Base-by-base conservation (phyloP, 2,329 filamentous ascomycete genomes). In the Epichloe hybrida region DNA sequence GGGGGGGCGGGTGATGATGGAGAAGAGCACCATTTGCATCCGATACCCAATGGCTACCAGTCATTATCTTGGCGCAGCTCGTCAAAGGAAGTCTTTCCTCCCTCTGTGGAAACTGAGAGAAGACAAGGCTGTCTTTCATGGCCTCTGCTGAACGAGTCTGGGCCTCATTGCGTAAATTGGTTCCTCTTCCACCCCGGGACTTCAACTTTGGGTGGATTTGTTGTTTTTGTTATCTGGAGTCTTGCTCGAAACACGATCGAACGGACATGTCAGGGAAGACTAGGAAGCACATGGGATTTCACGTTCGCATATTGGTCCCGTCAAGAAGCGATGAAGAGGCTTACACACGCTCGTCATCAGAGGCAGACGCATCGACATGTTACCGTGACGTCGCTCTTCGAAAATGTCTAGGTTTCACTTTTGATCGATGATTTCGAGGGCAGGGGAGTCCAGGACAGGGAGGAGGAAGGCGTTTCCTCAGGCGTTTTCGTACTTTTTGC, bases 31-130 rank as follows among this genome's bases (percentile, higher is more conserved):
- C 20, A 5, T 40, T 40, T 44, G 48, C 41, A 31, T 50, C 39
- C 36, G 48, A 50, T 50, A 50, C 35, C 35, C 48, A 44, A 44
- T 50, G 42, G 34, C 41, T 39, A 45, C 36, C 41, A 40, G 42
- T 40, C 48, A 35, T 45, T 45, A 21, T 38, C 39, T 13, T 44
- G 21, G 20, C 7, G 21, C n/a, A 31, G 48, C 20, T 38, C 15
- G 11, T 15, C 17, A 20, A 39, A 17, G 34, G 27, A 7, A 36
- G 7, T 12, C 34, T 43, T 20, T 7, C 5, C 7, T 38, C 17
- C 21, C 20, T 34, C n/a, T 17, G 15, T 45, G 34, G n/a, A 6
- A 20, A 8, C 23, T 27, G 31, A 20, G 17, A 37, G 31, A 12
- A 37, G 12, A 17, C 8, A 21, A 5, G 34, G 7, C 31, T 17